Percentiles rank a stretch among this genome's conserved stretches.
These are phyloP conservation scores for Chenopodium suecicum DNA, from an alignment of 148 eudicot species.

Conservation along the genomic window DNA sequence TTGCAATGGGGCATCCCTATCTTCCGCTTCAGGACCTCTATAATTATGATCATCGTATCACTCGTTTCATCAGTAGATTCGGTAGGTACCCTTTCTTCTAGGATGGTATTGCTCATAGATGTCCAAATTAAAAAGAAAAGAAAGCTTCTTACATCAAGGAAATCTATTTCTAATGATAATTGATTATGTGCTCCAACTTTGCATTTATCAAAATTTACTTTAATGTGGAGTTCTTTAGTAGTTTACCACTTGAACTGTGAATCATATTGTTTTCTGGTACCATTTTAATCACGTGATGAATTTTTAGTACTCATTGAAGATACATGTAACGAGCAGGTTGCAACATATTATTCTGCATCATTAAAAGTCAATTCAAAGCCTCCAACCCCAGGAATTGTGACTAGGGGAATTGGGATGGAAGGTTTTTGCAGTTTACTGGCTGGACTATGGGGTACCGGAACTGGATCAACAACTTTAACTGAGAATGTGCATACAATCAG, in stretches of 20 bases:
- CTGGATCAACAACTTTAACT: slow-evolving; percentile 85
- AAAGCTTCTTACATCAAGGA: background rate
- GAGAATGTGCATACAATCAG: slow-evolving; percentile 83
- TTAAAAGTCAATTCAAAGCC: slow-evolving; percentile 63
- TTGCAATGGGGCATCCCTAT: slow-evolving; percentile 95
- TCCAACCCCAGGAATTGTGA: slow-evolving; percentile 77
- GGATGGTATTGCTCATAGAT: background rate
- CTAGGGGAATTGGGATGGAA: slow-evolving; percentile 91
- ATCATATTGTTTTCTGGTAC: background rate
- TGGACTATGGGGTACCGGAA: slow-evolving; percentile 96
- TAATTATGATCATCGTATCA: slow-evolving; percentile 77
- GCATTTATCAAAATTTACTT: background rate
- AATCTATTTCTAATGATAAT: background rate
- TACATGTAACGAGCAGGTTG: slow-evolving; percentile 45
- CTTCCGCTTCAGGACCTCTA: slow-evolving; percentile 74
- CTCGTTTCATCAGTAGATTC: slow-evolving; percentile 85
- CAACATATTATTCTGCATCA: slow-evolving; percentile 76
- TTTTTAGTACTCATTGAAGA: background rate
- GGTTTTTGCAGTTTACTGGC: slow-evolving; percentile 88
- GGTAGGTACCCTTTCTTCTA: slow-evolving; percentile 43
- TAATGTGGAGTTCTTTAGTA: background rate
- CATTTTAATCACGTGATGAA: background rate
- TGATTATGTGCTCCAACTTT: slow-evolving; percentile 3
- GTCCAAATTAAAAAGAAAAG: background rate
- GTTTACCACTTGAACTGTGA: background rate